Base-by-base conservation (phyloP, 208 protist genomes). In the Wallacemonas collosoma region DNA sequence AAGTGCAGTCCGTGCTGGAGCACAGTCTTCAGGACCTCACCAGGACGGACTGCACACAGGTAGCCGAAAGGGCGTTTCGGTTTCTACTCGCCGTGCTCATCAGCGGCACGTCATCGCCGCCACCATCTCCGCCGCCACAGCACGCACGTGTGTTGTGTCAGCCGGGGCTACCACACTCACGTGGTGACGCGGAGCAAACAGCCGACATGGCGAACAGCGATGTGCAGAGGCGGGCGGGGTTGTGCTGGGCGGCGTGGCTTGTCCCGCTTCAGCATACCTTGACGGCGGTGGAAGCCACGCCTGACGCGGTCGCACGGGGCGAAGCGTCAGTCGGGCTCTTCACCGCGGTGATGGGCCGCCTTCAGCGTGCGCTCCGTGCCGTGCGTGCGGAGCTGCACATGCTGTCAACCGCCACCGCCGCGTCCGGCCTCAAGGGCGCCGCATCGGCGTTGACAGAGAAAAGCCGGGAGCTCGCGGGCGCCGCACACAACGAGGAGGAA, bases 81-180 rank as follows among this genome's bases (percentile, higher is more conserved):
- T 45, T 81, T 12, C 72, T 81, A 4, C 48, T 71, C 9, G 72
- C 57, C 0, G 38, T 74, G 39, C 50, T 65, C 17, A 77, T 69
- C 56, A 68, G 68, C 65, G 58, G 64, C 4, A 70, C 70, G 2
- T 62, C 57, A n/a, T 15, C 17, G 2, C 14, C 44, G n/a, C n/a
- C 3, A 38, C 39, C 40, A 4, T n/a, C 14, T 50, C 11, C 6
- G 55, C 9, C 41, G 14, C 26, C 63, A 0, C 53, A 35, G 26
- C 26, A 47, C 50, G 40, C 1, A 39, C n/a, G 58, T 40, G 41
- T 26, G 26, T 26, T 26, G 26, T 26, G 26, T 0, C 26, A 26
- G 26, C 26, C 26, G 26, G 26, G 26, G 26, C 26, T 26, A 26
- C 26, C 26, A 26, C 26, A 26, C 26, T 26, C 26, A 26, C 26